A percentile compares a stretch with the other conserved stretches of the same genome.
Conservation (phyloP, 2,329 filamentous ascomycete genomes). For the Akanthomyces dipterigenus region DNA sequence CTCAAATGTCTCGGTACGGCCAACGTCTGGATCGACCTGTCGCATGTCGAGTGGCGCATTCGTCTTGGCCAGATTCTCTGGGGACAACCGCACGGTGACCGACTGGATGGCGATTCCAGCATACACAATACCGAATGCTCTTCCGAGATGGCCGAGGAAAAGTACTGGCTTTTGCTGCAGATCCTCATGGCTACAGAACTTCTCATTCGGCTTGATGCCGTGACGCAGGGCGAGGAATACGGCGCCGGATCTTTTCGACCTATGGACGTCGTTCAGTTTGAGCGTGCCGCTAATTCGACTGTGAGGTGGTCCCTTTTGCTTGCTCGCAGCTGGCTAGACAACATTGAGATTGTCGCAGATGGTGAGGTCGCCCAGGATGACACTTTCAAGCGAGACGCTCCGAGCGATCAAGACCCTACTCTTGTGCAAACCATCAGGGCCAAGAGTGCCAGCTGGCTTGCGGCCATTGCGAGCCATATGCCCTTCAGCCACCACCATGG, state of each 20-base stretch:
- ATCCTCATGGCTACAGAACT: constrained; percentile 59
- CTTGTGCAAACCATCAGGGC: constrained; percentile 16
- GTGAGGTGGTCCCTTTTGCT: constrained; percentile 62
- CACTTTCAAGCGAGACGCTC: constrained; percentile 1
- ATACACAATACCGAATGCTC: constrained; percentile 41
- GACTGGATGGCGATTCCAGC: constrained; percentile 45
- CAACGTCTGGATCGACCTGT: constrained; percentile 70
- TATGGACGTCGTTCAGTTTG: constrained; percentile 54
- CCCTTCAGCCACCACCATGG: constrained; percentile 35
- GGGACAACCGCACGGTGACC: constrained; percentile 47
- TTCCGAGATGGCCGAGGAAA: constrained; percentile 51
- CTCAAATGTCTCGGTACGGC: constrained; percentile 58
- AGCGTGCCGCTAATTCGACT: constrained; percentile 53
- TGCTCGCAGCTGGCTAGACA: constrained; percentile 61
- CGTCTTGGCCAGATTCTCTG: constrained; percentile 66
- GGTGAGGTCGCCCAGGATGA: constrained; percentile 19
- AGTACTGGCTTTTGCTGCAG: constrained; percentile 61
- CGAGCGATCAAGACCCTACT: not conserved
- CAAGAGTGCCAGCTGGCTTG: constrained; percentile 44
- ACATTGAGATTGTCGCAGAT: constrained; percentile 51
- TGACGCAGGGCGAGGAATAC: constrained; percentile 53
- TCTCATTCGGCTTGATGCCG: constrained; percentile 56
- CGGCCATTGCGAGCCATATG: constrained; percentile 49
- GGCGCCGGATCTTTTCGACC: constrained; percentile 44
- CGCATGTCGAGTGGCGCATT: constrained; percentile 68